Evolutionary conservation across 208 protist genomes (phyloP).

Genomic region (Wallacemonas sp.): DNA sequence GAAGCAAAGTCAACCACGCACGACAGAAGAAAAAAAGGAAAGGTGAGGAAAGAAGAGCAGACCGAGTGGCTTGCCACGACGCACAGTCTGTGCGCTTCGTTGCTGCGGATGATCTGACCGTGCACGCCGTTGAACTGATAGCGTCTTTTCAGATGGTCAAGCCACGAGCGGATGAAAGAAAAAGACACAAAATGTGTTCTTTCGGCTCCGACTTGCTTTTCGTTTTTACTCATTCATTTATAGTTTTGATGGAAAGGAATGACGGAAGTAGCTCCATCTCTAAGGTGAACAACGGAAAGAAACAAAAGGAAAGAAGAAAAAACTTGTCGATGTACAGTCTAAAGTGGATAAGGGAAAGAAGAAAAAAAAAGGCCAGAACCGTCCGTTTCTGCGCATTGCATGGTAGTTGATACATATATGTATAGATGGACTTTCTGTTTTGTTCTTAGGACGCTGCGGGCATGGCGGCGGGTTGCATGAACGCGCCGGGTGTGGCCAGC

Average conservation of each 20-base stretch:
- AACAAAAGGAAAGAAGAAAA: conserved; percentile 16
- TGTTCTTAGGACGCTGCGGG: neutral
- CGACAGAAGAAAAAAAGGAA: conserved; percentile 15
- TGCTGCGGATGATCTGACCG: neutral
- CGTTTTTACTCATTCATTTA: too few species aligned
- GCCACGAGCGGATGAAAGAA: neutral
- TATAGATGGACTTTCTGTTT: conserved; percentile 11
- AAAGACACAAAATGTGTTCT: too few species aligned
- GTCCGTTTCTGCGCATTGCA: too few species aligned
- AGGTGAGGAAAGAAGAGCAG: conserved; percentile 2
- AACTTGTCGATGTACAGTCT: conserved; percentile 14
- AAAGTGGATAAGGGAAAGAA: conserved; percentile 2
- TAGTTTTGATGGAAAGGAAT: too few species aligned
- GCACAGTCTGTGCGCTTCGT: neutral
- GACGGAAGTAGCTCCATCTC: too few species aligned
- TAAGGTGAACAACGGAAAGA: too few species aligned
- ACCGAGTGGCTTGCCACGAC: neutral
- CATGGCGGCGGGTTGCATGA: neutral
- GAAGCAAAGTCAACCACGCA: too few species aligned
- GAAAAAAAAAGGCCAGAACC: conserved; percentile 21
- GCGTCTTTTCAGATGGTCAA: too few species aligned
- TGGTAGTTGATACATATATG: too few species aligned
- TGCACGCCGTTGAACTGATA: too few species aligned
- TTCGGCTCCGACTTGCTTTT: too few species aligned
- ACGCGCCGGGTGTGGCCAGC: neutral